These are phyloP conservation scores for Isoetes taiwanensis DNA, from an alignment of 75 land plant species.

Conservation along the genomic window DNA sequence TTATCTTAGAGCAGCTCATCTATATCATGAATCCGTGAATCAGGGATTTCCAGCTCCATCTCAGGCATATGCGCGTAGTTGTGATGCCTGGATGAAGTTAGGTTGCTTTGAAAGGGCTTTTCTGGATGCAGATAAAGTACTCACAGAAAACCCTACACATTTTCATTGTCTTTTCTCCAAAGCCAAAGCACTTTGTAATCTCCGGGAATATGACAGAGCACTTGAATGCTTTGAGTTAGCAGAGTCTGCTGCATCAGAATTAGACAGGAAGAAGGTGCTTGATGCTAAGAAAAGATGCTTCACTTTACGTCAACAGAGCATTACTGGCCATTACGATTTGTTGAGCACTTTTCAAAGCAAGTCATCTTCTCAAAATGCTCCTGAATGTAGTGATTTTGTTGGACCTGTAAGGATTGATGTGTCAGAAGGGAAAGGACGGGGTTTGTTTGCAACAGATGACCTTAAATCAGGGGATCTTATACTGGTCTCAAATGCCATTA, in stretches of 20 bases:
- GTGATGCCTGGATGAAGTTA: background rate
- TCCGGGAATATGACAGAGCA: background rate
- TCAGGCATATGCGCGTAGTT: background rate
- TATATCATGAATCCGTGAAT: background rate
- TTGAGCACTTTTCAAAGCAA: background rate
- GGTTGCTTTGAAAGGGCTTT: background rate
- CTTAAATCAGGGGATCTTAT: background rate
- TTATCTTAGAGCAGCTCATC: background rate
- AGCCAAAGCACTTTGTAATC: background rate
- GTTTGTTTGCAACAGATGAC: slow-evolving; percentile 3
- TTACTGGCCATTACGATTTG: background rate
- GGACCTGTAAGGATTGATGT: background rate
- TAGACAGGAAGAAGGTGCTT: background rate
- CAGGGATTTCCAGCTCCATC: background rate
- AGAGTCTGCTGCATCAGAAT: background rate
- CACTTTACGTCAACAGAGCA: background rate
- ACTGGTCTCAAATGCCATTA: background rate
- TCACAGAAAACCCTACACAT: background rate
- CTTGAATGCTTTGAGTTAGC: background rate
- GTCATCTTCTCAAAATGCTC: background rate
- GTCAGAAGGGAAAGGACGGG: background rate
- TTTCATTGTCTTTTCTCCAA: background rate
- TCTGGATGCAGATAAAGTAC: background rate
- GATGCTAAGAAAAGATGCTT: background rate
- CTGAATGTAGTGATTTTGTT: background rate